Evolutionary conservation across 768 basidiomycete species (phyloP).

Genomic region (Leccinellum albellum): DNA sequence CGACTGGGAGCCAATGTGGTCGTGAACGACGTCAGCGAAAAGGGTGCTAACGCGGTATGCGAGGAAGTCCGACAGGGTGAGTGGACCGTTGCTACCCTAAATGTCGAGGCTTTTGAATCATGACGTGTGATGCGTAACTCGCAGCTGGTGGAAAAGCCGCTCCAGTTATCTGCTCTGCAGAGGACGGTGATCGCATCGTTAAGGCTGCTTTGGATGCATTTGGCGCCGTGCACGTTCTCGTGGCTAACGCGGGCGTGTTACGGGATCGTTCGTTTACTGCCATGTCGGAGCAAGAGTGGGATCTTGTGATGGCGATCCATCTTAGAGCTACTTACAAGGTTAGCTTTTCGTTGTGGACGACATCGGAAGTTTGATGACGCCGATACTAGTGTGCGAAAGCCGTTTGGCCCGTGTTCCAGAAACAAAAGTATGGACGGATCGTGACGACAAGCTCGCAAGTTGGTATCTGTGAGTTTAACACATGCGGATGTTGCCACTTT

Average conservation of each 20-base stretch:
- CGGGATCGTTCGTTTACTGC: slow-evolving; percentile 90
- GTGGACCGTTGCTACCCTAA: slow-evolving; percentile 9
- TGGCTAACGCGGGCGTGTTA: slow-evolving; percentile 92
- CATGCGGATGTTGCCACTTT: background rate
- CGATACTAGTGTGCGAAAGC: slow-evolving; percentile 78
- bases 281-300: slow-evolving; percentile 93
- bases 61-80: slow-evolving; percentile 80
- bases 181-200: slow-evolving; percentile 88
- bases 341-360: background rate
- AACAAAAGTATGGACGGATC: slow-evolving; percentile 95
- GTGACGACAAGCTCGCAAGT: slow-evolving; percentile 92
- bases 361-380: background rate
- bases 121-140: background rate
- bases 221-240: slow-evolving; percentile 80
- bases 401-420: slow-evolving; percentile 94
- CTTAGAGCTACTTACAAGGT: slow-evolving; percentile 91
- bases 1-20: slow-evolving; percentile 95
- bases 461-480: slow-evolving; percentile 73
- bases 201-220: slow-evolving; percentile 84
- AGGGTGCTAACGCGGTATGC: slow-evolving; percentile 78
- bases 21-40: slow-evolving; percentile 90
- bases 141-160: slow-evolving; percentile 87
- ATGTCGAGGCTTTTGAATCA: background rate
- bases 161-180: slow-evolving; percentile 80
- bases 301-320: slow-evolving; percentile 84